Conservation (phyloP, 768 basidiomycete genomes). For the Punctularia strigosozonata region DNA sequence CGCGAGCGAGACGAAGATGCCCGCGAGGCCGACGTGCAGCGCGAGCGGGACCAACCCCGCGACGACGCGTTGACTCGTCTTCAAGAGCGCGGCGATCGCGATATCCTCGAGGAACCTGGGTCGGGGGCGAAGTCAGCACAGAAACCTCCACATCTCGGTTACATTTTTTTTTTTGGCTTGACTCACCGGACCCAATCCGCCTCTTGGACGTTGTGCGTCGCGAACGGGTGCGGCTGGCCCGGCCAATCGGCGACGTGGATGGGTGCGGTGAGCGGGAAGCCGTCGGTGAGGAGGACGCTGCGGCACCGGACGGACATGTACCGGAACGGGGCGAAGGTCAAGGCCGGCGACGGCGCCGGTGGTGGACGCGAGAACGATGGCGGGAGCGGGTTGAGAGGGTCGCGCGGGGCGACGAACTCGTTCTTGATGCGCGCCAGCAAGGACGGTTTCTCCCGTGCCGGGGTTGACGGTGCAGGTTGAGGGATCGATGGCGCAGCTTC, state of each 20-base stretch:
- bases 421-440: neutral
- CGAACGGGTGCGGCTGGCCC: conserved; percentile 42
- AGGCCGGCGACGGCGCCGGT: conserved; percentile 1
- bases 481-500: too few relatives aligned
- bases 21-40: conserved; percentile 1
- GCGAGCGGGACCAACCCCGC: conserved; percentile 10
- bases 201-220: conserved; percentile 32
- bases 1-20: neutral
- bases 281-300: conserved; percentile 26
- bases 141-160: neutral
- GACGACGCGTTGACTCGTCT: conserved; percentile 20
- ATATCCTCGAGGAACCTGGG: conserved; percentile 29
- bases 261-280: conserved; percentile 33
- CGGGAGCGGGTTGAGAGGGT: conserved; percentile 9
- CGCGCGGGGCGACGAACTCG: neutral
- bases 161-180: neutral
- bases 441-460: too few relatives aligned
- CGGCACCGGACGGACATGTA: conserved; percentile 19
- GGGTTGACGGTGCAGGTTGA: too few relatives aligned
- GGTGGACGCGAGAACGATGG: conserved; percentile 7
- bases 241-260: conserved; percentile 18
- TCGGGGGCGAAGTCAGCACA: neutral
- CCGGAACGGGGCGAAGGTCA: conserved; percentile 17
- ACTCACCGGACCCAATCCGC: conserved; percentile 35
- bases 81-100: conserved; percentile 20